A percentile compares a stretch with the other conserved stretches of the same genome.
Conservation (phyloP, 352 stramenopile species). For the Globisporangium barbulae region DNA sequence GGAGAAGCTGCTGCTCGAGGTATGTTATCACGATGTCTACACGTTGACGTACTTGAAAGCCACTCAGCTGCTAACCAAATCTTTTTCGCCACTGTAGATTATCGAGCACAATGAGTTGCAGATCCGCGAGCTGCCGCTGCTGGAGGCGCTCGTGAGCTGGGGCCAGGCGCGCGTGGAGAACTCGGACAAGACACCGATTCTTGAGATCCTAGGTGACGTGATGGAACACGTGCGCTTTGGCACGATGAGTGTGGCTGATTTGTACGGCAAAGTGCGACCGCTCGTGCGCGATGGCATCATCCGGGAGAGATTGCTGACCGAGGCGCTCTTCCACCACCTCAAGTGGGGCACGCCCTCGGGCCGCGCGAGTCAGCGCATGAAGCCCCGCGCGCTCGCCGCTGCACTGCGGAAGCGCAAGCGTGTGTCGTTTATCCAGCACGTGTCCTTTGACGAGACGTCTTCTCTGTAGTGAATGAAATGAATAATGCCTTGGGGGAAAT, state of each 20-base stretch:
- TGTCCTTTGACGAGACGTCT: constrained; percentile 59
- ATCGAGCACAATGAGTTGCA: constrained; percentile 81
- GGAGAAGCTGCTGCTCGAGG: constrained; percentile 80
- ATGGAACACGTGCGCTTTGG: constrained; percentile 85
- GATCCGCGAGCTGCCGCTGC: constrained; percentile 74
- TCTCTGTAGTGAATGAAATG: background rate
- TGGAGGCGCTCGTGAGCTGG: constrained; percentile 81
- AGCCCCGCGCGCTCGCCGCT: constrained; percentile 54
- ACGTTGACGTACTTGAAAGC: background rate
- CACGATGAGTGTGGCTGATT: constrained; percentile 83
- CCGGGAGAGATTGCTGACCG: constrained; percentile 63
- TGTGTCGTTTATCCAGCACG: constrained; percentile 86
- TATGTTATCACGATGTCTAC: constrained; percentile 9
- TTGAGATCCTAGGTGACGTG: constrained; percentile 62
- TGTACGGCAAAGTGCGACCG: constrained; percentile 83
- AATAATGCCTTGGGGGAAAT: background rate
- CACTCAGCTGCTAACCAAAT: background rate
- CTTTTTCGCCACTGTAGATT: constrained; percentile 24
- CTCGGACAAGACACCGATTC: constrained; percentile 36
- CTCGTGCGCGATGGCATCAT: constrained; percentile 68
- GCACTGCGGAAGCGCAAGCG: constrained; percentile 80
- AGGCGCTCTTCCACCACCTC: constrained; percentile 84
- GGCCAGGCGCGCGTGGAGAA: constrained; percentile 61
- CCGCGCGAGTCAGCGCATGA: constrained; percentile 54
- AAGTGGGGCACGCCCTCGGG: constrained; percentile 78